Conservation (phyloP, 2,329 filamentous ascomycete species). For the Exophiala aquamarina region DNA sequence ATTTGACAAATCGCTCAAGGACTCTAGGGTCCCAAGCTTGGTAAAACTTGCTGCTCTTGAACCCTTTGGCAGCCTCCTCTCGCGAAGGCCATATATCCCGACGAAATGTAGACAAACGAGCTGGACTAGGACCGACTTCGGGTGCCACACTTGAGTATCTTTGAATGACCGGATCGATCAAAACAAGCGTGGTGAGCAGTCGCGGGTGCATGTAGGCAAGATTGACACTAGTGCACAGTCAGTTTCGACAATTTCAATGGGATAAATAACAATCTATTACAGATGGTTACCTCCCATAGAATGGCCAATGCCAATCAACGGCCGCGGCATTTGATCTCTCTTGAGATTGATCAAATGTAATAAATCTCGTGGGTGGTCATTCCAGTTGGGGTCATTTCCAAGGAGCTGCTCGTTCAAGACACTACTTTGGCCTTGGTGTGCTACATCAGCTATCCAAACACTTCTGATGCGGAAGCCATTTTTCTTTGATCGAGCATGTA, state of each 20-base stretch:
- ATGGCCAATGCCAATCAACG: slow-evolving; percentile 81
- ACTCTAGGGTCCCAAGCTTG: slow-evolving; percentile 78
- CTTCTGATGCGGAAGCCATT: slow-evolving; percentile 64
- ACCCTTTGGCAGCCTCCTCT: slow-evolving; percentile 64
- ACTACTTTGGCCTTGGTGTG: slow-evolving; percentile 73
- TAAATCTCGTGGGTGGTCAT: slow-evolving; percentile 76
- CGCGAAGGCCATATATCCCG: slow-evolving; percentile 82
- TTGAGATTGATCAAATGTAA: slow-evolving; percentile 52
- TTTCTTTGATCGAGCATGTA: slow-evolving; percentile 55
- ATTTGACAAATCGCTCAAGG: slow-evolving; percentile 68
- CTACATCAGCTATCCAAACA: slow-evolving; percentile 80
- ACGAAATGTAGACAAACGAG: slow-evolving; percentile 68
- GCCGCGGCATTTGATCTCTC: slow-evolving; percentile 42
- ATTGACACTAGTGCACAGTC: slow-evolving; percentile 14
- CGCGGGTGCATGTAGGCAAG: slow-evolving; percentile 67
- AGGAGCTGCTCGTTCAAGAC: slow-evolving; percentile 69
- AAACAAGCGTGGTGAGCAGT: slow-evolving; percentile 67
- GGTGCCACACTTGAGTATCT: slow-evolving; percentile 42
- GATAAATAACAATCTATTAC: slow-evolving; percentile 4
- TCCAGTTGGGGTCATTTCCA: slow-evolving; percentile 78
- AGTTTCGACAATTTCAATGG: slow-evolving; percentile 53
- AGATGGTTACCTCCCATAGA: slow-evolving; percentile 74
- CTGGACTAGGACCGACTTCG: slow-evolving; percentile 45
- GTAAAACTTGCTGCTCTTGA: slow-evolving; percentile 74
- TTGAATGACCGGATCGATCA: slow-evolving; percentile 62